Base-by-base conservation (phyloP, 768 basidiomycete genomes). In the Pleurotus salmoneostramineus region DNA sequence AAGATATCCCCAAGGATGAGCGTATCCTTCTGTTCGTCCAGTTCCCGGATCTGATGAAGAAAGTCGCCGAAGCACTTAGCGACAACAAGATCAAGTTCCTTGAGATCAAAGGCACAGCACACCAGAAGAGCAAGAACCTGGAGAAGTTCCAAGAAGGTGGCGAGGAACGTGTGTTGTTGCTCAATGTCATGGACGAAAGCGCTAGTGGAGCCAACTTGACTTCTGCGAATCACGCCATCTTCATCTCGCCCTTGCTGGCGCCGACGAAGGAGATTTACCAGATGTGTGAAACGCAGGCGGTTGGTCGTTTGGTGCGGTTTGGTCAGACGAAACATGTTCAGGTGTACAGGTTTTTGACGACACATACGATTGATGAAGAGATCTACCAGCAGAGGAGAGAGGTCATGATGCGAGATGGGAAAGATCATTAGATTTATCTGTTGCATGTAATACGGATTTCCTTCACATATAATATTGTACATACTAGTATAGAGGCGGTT, bases 131-230 rank as follows among this genome's bases (percentile, higher is more conserved):
- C 71, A 91, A 90, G 65, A 88, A 84, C 57, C 75, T 98, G 45
- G 88, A 92, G 63, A 82, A 79, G 64, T 98, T 95, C 81, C 95
- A 98, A 71, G 85, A 88, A 56, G 77, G 84, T 45, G 84, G 87
- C 65, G 74, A 81, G 58, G 90, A 91, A 63, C 83, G 87, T 34
- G 93, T 95, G 12, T 77, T 98, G 47, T 77, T 98, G 56, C 74
- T 98, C 60, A 93, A 93, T 64, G 90, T 96, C 61, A 94, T 91
- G 84, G 93, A 96, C 71, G 93, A 95, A 72, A 94, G 91, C 60
- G 91, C 93, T n/a, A 91, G 91, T 59, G 93, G 93, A 45, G 90
- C 91, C 62, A 98, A 98, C 69, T 73, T 98, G 68, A 97, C 95
- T 3, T 85, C 83, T 36, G 95, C 95, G 15, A 98, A 95, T 71